These are phyloP conservation scores for Tylopilus felleus DNA, from an alignment of 768 basidiomycete genomes.

Conservation along the genomic window DNA sequence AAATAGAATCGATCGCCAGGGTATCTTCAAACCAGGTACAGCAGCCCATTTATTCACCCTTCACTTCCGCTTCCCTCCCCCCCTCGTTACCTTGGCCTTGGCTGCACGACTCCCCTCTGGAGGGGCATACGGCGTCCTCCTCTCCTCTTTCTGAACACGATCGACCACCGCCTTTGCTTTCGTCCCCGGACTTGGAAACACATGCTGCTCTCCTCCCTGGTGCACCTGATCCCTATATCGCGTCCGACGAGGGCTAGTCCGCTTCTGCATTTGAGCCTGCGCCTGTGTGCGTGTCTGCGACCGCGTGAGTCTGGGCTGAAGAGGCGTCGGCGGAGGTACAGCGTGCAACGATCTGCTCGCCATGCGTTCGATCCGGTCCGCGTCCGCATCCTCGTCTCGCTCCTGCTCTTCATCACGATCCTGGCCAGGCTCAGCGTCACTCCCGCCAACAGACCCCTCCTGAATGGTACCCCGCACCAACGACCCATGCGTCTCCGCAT, in stretches of 20 bases:
- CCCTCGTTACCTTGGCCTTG: not conserved
- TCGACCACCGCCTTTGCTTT: conserved; percentile 12
- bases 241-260: conserved; percentile 9
- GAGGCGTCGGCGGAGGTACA: not conserved
- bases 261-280: not conserved
- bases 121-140: conserved; percentile 3
- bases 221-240: conserved; percentile 3
- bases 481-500: conserved; percentile 24
- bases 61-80: not conserved
- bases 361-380: conserved; percentile 18
- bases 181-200: conserved; percentile 17
- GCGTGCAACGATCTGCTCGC: conserved; percentile 2
- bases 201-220: not conserved
- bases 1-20: no score
- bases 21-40: no score
- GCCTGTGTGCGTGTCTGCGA: not conserved
- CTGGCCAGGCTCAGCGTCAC: not conserved
- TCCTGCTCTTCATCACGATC: not conserved
- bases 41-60: no score
- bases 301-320: conserved; percentile 6
- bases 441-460: not conserved
- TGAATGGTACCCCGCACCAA: conserved; percentile 4
- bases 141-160: conserved; percentile 6
- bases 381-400: not conserved
- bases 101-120: conserved; percentile 19